These are phyloP conservation scores for Quercus berberidifolia DNA, from an alignment of 306 rosid genomes.

Conservation along the genomic window DNA sequence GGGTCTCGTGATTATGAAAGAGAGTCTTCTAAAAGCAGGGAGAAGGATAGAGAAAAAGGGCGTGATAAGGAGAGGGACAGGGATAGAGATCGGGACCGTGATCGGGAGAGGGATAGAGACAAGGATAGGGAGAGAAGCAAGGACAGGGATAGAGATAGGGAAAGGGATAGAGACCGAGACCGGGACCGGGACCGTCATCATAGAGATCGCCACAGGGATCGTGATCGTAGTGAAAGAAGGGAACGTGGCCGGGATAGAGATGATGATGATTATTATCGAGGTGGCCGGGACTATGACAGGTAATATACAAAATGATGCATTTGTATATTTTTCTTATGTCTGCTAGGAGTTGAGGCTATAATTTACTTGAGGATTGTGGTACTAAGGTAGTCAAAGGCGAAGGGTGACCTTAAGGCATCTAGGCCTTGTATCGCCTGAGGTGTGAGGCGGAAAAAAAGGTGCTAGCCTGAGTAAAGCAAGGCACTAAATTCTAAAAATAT, in stretches of 20 bases:
- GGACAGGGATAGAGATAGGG: conserved; percentile 46
- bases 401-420: no score
- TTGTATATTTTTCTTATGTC: neutral
- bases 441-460: no score
- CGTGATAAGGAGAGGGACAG: conserved; percentile 43
- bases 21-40: conserved; percentile 83
- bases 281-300: conserved; percentile 73
- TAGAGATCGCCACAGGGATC: conserved; percentile 66
- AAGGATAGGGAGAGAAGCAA: conserved; percentile 42
- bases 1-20: conserved; percentile 81
- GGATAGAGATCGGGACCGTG: conserved; percentile 30
- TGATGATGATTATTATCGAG: conserved; percentile 60
- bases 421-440: no score
- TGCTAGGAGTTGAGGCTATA: neutral
- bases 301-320: conserved; percentile 11
- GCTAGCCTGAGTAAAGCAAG: no score
- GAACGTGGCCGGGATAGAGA: conserved; percentile 78
- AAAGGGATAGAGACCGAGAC: conserved; percentile 42
- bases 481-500: no score
- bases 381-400: no score
- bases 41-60: conserved; percentile 83
- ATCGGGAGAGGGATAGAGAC: conserved; percentile 28
- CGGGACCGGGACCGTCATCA: conserved; percentile 57
- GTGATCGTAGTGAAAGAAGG: conserved; percentile 71
- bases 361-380: neutral